Percentiles rank a stretch among this genome's conserved stretches.
These are phyloP conservation scores for Aspergillus transmontanensis DNA, from an alignment of 2,329 filamentous ascomycete genomes.

Conservation along the genomic window DNA sequence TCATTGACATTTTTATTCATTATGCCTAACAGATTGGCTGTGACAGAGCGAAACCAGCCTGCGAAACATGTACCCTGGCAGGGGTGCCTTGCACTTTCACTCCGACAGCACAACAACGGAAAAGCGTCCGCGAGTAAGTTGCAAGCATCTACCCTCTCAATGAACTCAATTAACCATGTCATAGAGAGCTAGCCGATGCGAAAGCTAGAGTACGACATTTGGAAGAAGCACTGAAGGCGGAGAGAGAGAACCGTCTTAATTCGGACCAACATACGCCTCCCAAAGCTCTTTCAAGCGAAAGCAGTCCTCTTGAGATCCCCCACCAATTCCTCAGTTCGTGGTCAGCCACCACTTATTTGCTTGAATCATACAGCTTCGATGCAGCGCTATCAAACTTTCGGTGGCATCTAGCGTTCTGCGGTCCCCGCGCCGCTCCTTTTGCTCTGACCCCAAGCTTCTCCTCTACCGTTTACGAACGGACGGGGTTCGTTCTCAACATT, in stretches of 20 bases:
- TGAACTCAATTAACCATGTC: neutral
- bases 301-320: neutral
- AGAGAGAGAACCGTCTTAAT: neutral
- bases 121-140: conserved; percentile 24
- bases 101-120: conserved; percentile 15
- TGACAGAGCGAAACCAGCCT: conserved; percentile 26
- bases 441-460: conserved; percentile 20
- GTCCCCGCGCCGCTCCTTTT: conserved; percentile 20
- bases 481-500: conserved; percentile 21
- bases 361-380: conserved; percentile 22
- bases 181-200: conserved; percentile 25
- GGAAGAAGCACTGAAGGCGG: conserved; percentile 16
- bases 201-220: conserved; percentile 22
- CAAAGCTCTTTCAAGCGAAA: neutral
- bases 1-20: neutral
- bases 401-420: conserved; percentile 25
- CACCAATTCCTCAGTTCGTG: neutral
- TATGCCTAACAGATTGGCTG: conserved; percentile 26
- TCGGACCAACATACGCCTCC: neutral
- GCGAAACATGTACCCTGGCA: conserved; percentile 26
- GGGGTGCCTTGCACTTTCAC: conserved; percentile 25
- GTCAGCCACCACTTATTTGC: conserved; percentile 12
- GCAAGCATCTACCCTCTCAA: neutral
- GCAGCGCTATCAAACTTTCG: conserved; percentile 22
- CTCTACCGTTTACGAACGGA: conserved; percentile 19